phyloP scores from a whole-genome alignment of 2,329 filamentous ascomycete species.

The Ceratocystis diversiconidia region DNA sequence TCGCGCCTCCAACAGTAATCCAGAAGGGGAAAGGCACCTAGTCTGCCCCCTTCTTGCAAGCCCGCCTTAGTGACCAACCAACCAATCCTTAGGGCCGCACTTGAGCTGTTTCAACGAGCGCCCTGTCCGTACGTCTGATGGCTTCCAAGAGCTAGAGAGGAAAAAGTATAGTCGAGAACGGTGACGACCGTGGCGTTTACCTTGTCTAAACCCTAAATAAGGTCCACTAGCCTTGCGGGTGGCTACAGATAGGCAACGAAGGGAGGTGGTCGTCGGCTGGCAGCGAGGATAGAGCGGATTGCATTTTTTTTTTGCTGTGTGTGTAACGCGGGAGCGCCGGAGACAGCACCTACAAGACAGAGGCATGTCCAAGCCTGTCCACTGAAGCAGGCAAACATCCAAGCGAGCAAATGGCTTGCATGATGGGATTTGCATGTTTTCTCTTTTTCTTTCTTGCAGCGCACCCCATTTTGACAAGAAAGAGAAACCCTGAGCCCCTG shows the following conservation, averaged over 20 bases:
- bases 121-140: background rate
- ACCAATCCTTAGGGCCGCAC: background rate
- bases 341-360: background rate
- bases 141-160: too few relatives aligned
- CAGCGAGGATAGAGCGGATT: background rate
- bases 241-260: background rate
- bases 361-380: background rate
- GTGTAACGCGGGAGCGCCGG: background rate
- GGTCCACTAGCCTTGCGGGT: background rate
- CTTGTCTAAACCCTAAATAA: background rate
- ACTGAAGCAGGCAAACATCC: background rate
- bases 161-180: background rate
- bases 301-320: background rate
- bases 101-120: background rate
- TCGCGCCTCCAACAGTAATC: background rate
- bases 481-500: background rate
- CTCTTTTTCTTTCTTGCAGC: background rate
- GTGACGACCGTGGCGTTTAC: background rate
- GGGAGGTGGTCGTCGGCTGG: background rate
- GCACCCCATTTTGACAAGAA: background rate
- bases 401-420: background rate
- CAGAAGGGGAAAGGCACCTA: background rate
- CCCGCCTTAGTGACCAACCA: background rate
- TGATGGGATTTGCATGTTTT: conserved; percentile 1
- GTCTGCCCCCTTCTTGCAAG: background rate